Conservation (phyloP, 495 filamentous ascomycete species). For the Recurvomyces mirabilis region DNA sequence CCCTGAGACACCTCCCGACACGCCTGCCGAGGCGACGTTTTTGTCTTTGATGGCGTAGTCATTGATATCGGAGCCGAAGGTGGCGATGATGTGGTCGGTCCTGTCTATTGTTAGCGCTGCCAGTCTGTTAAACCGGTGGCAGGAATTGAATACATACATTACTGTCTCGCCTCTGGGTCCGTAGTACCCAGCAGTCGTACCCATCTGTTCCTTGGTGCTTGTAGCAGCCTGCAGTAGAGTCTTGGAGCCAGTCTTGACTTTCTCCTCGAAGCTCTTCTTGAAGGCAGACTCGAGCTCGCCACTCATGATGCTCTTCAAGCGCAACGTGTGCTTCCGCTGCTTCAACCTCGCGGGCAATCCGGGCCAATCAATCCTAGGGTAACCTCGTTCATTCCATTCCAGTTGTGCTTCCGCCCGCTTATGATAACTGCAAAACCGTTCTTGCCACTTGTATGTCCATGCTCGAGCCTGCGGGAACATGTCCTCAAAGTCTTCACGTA, state of each 20-base stretch:
- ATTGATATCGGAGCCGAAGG: conserved; percentile 46
- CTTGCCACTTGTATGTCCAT: conserved; percentile 22
- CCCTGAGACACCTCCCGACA: conserved; percentile 54
- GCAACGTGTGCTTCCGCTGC: conserved; percentile 36
- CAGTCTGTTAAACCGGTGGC: no score
- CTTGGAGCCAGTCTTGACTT: conserved; percentile 47
- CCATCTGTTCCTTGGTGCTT: conserved; percentile 35
- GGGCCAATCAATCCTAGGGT: conserved; percentile 72
- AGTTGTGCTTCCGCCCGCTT: conserved; percentile 44
- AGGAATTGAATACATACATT: conserved; percentile 40
- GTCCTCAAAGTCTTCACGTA: conserved; percentile 17
- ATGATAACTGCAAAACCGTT: conserved; percentile 63
- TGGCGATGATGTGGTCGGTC: conserved; percentile 47
- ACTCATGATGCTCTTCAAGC: conserved; percentile 50
- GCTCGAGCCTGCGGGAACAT: background rate
- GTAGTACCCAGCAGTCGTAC: conserved; percentile 57
- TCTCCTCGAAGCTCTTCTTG: conserved; percentile 46
- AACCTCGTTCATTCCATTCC: conserved; percentile 53
- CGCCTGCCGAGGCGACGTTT: conserved; percentile 56
- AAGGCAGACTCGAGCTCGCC: conserved; percentile 47
- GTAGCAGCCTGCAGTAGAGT: conserved; percentile 40
- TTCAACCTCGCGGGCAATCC: conserved; percentile 50
- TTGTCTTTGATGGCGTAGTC: conserved; percentile 53
- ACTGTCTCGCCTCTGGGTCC: conserved; percentile 62
- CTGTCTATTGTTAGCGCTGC: conserved; percentile 26